phyloP scores from a whole-genome alignment of 331 rosid species.

The Pyracantha coccinea region DNA sequence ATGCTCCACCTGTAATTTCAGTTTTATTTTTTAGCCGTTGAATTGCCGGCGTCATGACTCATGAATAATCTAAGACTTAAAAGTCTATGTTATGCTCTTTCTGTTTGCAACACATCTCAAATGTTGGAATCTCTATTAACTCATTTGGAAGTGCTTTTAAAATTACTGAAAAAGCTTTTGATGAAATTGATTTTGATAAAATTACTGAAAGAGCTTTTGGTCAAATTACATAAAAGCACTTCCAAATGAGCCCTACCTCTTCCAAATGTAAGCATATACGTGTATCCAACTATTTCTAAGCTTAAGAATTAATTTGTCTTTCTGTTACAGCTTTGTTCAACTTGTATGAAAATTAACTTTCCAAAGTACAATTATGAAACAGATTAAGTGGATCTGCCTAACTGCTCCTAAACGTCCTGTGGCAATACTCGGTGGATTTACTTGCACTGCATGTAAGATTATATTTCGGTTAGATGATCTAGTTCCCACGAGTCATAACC shows the following conservation, averaged over 20 bases:
- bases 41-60: background rate
- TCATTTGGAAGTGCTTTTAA: too few species aligned
- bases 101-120: conserved; percentile 69
- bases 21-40: background rate
- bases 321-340: background rate
- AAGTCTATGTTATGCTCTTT: conserved; percentile 23
- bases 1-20: background rate
- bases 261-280: conserved; percentile 60
- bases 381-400: conserved; percentile 98
- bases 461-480: background rate
- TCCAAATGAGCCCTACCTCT: conserved; percentile 28
- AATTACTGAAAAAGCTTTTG: too few species aligned
- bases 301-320: conserved; percentile 12
- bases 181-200: too few species aligned
- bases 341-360: background rate
- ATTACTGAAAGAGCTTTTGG: too few species aligned
- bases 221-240: too few species aligned
- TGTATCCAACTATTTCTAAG: conserved; percentile 11
- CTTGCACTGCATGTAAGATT: conserved; percentile 78
- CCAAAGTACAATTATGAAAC: conserved; percentile 13
- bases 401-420: conserved; percentile 86
- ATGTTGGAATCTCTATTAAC: conserved; percentile 59
- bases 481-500: too few species aligned
- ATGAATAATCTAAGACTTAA: background rate
- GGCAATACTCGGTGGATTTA: conserved; percentile 65